These are phyloP conservation scores for Oenanthe javanica DNA, from an alignment of 140 eudicot species.

Conservation along the genomic window DNA sequence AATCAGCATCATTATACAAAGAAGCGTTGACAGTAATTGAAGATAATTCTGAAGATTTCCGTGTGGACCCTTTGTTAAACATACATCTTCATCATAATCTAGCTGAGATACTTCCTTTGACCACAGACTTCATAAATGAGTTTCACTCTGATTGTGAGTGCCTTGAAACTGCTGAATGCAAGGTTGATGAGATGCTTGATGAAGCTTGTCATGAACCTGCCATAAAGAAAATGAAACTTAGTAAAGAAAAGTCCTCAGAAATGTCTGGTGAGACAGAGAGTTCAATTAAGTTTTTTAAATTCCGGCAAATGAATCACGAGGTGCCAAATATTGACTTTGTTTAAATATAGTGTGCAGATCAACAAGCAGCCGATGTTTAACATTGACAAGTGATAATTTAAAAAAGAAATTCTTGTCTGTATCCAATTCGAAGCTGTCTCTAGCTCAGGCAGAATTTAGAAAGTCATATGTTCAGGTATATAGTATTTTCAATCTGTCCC, in stretches of 20 bases:
- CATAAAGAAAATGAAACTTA: slow-evolving; percentile 12
- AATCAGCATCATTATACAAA: slow-evolving; percentile 59
- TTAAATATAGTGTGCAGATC: slow-evolving; percentile 18
- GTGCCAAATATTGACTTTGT: slow-evolving; percentile 16
- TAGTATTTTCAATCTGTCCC: slow-evolving; percentile 15
- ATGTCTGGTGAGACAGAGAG: slow-evolving; percentile 12
- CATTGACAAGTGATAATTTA: slow-evolving; percentile 48
- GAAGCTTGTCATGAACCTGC: slow-evolving; percentile 23
- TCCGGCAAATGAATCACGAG: too few species aligned
- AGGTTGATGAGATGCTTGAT: slow-evolving; percentile 26
- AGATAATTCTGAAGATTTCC: slow-evolving; percentile 84
- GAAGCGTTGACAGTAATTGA: slow-evolving; percentile 66
- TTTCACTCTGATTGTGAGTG: slow-evolving; percentile 10
- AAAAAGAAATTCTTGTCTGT: slow-evolving; percentile 62
- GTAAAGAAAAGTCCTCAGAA: slow-evolving; percentile 15
- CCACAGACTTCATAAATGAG: slow-evolving; percentile 19
- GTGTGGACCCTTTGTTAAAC: slow-evolving; percentile 80
- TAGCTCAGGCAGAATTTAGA: slow-evolving; percentile 76
- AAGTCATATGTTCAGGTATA: slow-evolving; percentile 68
- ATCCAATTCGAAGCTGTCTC: slow-evolving; percentile 47
- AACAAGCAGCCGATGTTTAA: slow-evolving; percentile 41
- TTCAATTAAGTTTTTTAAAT: slow-evolving; percentile 4
- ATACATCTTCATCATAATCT: slow-evolving; percentile 85
- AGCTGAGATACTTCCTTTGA: slow-evolving; percentile 60
- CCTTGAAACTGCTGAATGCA: slow-evolving; percentile 23